Conservation (phyloP, 225 moss, liverwort and hornwort species). For the Pleurozium schreberi region DNA sequence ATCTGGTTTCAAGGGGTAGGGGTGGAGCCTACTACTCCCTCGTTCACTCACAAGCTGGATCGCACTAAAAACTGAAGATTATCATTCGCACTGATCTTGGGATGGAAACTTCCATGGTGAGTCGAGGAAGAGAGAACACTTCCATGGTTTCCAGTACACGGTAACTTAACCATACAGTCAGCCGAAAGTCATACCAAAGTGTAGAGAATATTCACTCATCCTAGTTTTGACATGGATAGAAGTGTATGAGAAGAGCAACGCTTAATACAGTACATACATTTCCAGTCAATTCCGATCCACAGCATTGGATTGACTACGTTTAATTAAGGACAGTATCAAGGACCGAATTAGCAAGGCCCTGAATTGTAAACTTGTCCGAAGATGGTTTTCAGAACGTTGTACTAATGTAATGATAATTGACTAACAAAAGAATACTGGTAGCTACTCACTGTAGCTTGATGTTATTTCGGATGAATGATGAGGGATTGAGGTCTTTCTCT, state of each 20-base stretch:
- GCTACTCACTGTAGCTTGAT: not conserved
- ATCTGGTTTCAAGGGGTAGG: constrained; percentile 10
- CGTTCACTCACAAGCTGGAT: constrained; percentile 8
- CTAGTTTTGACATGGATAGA: not conserved
- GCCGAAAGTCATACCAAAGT: not conserved
- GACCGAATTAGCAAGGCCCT: not conserved
- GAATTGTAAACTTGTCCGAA: not conserved
- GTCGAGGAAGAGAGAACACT: not conserved
- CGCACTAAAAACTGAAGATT: not conserved
- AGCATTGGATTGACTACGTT: not conserved
- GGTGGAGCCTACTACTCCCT: constrained; percentile 34
- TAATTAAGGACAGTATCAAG: not conserved
- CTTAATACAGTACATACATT: not conserved
- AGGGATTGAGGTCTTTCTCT: not conserved
- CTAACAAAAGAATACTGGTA: not conserved
- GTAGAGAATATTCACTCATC: not conserved
- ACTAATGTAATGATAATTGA: too few relatives aligned
- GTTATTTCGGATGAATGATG: not conserved
- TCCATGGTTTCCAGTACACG: not conserved
- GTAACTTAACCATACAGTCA: not conserved
- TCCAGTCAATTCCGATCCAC: not conserved
- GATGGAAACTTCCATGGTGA: not conserved
- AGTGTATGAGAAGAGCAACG: not conserved
- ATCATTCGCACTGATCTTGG: not conserved
- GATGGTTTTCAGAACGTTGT: not conserved